These are phyloP conservation scores for Pulveroboletus sp. DNA, from an alignment of 768 basidiomycete genomes.

Conservation along the genomic window DNA sequence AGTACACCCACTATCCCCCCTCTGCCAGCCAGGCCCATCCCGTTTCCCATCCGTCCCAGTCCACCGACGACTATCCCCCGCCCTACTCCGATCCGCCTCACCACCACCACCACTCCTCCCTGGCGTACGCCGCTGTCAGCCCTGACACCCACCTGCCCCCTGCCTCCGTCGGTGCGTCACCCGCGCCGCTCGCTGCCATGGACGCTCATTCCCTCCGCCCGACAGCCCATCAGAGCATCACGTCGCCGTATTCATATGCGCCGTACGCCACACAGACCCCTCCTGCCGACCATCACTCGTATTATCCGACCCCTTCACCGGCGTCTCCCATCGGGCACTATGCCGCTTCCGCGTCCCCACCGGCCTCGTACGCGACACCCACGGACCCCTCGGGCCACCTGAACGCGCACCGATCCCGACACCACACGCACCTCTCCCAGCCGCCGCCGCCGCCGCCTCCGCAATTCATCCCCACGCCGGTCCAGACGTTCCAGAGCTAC, in stretches of 20 bases:
- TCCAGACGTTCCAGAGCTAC: slow-evolving; percentile 37
- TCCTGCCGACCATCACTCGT: slow-evolving; percentile 22
- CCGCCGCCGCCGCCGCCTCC: slow-evolving; percentile 21
- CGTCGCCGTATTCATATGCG: slow-evolving; percentile 19
- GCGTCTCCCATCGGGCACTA: slow-evolving; percentile 19
- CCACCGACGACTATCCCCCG: slow-evolving; percentile 17
- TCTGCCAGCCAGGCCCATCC: slow-evolving; percentile 16
- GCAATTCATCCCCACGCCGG: slow-evolving; percentile 48
- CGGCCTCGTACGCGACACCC: slow-evolving; percentile 19
- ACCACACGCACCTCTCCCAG: slow-evolving; percentile 14
- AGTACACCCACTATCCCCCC: slow-evolving; percentile 26
- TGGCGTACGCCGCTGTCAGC: slow-evolving; percentile 26
- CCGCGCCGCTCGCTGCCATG: slow-evolving; percentile 5
- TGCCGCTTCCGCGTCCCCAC: slow-evolving; percentile 15
- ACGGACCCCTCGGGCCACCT: slow-evolving; percentile 10
- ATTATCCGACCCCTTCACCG: slow-evolving; percentile 21
- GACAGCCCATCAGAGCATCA: slow-evolving; percentile 18
- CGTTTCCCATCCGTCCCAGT: slow-evolving; percentile 17
- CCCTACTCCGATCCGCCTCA: slow-evolving; percentile 25
- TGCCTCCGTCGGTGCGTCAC: slow-evolving; percentile 27
- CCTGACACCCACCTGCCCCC: slow-evolving; percentile 16
- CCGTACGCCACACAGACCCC: slow-evolving; percentile 15
- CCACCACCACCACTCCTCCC: slow-evolving; percentile 19
- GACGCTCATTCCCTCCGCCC: slow-evolving; percentile 4
- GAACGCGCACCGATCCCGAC: slow-evolving; percentile 15